phyloP scores from a whole-genome alignment of 2,329 filamentous ascomycete species.

The Leptographium lundbergii region DNA sequence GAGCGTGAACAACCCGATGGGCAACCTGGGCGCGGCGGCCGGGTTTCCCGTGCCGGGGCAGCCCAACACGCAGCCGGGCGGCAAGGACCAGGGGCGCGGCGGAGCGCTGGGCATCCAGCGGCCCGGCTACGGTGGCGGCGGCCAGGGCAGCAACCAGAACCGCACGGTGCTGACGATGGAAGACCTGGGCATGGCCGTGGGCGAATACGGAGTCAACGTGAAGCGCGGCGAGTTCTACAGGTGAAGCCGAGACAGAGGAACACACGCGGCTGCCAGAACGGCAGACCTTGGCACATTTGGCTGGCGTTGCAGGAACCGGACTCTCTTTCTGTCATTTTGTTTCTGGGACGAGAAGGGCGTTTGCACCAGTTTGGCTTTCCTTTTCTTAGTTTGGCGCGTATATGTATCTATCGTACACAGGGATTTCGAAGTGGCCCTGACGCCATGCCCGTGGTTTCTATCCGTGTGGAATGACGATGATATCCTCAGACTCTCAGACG shows the following conservation, averaged over 20 bases:
- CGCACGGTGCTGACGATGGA: constrained; percentile 96
- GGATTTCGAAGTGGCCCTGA: background rate
- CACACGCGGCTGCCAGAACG: background rate
- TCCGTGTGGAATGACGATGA: background rate
- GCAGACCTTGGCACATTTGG: background rate
- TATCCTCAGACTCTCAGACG: background rate
- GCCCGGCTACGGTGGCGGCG: constrained; percentile 74
- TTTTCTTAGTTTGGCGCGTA: background rate
- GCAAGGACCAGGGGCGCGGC: constrained; percentile 43
- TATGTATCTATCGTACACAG: background rate
- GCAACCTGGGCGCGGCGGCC: constrained; percentile 64
- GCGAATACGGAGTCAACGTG: constrained; percentile 94
- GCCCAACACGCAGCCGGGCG: constrained; percentile 28
- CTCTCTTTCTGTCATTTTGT: background rate
- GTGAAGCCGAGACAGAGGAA: constrained; percentile 24
- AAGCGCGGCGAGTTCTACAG: constrained; percentile 97
- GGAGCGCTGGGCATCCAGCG: constrained; percentile 62
- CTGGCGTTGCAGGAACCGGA: background rate
- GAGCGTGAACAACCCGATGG: constrained; percentile 82
- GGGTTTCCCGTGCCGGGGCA: constrained; percentile 56
- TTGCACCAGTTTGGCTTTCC: background rate
- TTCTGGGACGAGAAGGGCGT: background rate
- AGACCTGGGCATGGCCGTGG: constrained; percentile 93
- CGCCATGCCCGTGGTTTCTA: background rate
- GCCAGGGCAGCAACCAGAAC: constrained; percentile 78